Evolutionary conservation across 2,329 filamentous ascomycete species (phyloP), one percentile per base, ranked within the genome.

Genomic region (Sporothrix luriei): DNA sequence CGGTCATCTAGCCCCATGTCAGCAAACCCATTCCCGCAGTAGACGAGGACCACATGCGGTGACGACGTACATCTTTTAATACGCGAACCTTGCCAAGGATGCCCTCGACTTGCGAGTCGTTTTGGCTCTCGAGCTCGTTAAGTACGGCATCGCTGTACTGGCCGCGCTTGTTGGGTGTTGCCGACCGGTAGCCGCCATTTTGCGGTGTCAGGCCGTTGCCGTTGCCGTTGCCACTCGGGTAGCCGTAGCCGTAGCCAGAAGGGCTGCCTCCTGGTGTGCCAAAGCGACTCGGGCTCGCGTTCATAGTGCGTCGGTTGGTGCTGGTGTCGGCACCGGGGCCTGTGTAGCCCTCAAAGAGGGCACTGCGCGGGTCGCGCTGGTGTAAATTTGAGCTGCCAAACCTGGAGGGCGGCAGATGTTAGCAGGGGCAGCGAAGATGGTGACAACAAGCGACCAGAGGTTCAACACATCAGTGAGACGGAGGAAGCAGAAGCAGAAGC

Each of bases 81-180:
- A 93, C 88, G 82, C 86, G 89, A 71, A 98, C 94, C 80, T 97
- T 97, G 74, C 91, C 91, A 74, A 92, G 86, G 77, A 97, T 94
- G n/a, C 93, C 93, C 72, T 93, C 91, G 13, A 97, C 90, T 76
- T 97, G 90, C 70, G 88, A 85, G 75, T 97, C 94, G 78, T 98
- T 98, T 82, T 99, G 95, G 76, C 91, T 94, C 83, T 99, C 95
- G 71, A 99, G 85, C 81, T 97, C 93, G 78, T 92, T 93, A 68
- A 99, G 85, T 62, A 97, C 93, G 24, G 94, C 91, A 76, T 96
- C 91, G 77, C 91, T 94, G 79, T 98, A 98, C 79, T 97, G 94
- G 16, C 94, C 94, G 77, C 82, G 89, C 73, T 82, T 84, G 78
- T 93, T 92, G 71, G 91, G 91, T 71, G 91, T 93, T 74, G 90